phyloP scores from a whole-genome alignment of 2,329 filamentous ascomycete genomes.

The Verticillium tricorpus region DNA sequence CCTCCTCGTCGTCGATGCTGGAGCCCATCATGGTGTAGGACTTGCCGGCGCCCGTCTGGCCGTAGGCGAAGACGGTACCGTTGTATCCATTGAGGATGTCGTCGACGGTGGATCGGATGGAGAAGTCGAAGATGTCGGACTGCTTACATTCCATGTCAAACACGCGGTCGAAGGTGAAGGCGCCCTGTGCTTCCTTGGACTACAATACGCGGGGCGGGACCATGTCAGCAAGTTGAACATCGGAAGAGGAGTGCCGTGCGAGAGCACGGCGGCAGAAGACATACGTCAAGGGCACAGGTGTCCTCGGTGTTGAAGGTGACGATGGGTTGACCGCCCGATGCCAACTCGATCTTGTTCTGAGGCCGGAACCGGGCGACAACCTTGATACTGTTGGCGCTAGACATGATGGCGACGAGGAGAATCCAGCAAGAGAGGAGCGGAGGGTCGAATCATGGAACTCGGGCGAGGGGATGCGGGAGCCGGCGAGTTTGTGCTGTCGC shows the following conservation, averaged over 20 bases:
- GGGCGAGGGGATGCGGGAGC: neutral
- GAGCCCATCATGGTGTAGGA: conserved; percentile 99
- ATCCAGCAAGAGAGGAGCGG: neutral
- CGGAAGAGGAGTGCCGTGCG: neutral
- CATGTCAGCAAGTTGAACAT: neutral
- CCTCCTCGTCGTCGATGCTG: conserved; percentile 84
- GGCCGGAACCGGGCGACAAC: conserved; percentile 97
- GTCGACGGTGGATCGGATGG: conserved; percentile 91
- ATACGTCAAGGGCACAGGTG: conserved; percentile 80
- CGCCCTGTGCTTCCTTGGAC: conserved; percentile 77
- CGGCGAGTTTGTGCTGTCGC: neutral
- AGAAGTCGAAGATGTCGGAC: conserved; percentile 95
- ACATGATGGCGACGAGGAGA: conserved; percentile 39
- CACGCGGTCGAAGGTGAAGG: conserved; percentile 96
- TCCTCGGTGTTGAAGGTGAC: conserved; percentile 85
- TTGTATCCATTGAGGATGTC: conserved; percentile 99
- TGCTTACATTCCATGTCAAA: conserved; percentile 93
- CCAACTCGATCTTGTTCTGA: conserved; percentile 91
- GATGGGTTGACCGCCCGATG: conserved; percentile 85
- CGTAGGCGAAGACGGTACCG: conserved; percentile 97
- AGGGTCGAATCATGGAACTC: neutral
- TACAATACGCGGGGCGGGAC: conserved; percentile 29
- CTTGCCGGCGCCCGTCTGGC: conserved; percentile 97
- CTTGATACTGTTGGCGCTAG: conserved; percentile 64
- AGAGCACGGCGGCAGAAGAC: conserved; percentile 24